These are phyloP conservation scores for Chrysosporium queenslandicum DNA, from an alignment of 2,329 filamentous ascomycete genomes.

Conservation along the genomic window DNA sequence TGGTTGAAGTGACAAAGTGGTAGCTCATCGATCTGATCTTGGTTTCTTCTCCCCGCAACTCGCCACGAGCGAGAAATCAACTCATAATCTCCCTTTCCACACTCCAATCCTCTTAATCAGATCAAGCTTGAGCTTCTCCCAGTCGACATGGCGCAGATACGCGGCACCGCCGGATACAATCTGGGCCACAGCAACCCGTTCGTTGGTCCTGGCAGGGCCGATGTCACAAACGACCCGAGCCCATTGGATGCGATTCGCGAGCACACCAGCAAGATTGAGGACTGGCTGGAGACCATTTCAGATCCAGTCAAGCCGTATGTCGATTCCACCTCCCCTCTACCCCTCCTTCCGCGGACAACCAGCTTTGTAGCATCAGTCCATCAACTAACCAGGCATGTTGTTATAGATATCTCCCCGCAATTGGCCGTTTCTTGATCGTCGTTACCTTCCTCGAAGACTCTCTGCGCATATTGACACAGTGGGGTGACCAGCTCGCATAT, in stretches of 20 bases:
- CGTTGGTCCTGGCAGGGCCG: slow-evolving; percentile 48
- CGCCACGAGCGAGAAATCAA: not conserved
- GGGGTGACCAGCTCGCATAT: slow-evolving; percentile 88
- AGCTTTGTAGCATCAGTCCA: no score
- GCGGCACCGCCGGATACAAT: slow-evolving; percentile 71
- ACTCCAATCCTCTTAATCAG: not conserved
- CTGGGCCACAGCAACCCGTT: slow-evolving; percentile 66
- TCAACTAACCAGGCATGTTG: not conserved
- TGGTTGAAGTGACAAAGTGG: not conserved
- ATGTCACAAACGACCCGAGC: slow-evolving; percentile 58
- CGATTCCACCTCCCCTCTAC: slow-evolving; percentile 3
- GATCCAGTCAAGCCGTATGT: slow-evolving; percentile 93
- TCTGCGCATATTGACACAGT: slow-evolving; percentile 92
- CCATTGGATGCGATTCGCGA: slow-evolving; percentile 80
- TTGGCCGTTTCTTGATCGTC: slow-evolving; percentile 94
- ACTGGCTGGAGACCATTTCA: slow-evolving; percentile 73
- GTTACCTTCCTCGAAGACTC: slow-evolving; percentile 98
- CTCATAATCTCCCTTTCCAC: not conserved
- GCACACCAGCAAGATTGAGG: slow-evolving; percentile 98
- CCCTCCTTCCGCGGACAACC: not conserved
- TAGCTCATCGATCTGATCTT: not conserved
- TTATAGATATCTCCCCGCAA: slow-evolving; percentile 75
- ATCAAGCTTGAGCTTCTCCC: not conserved
- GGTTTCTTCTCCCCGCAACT: slow-evolving; percentile 1
- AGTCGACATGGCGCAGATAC: slow-evolving; percentile 42